Percentiles rank a stretch among this genome's conserved stretches.
These are phyloP conservation scores for Cladophialophora chaetospira DNA, from an alignment of 2,329 filamentous ascomycete species.

Conservation along the genomic window DNA sequence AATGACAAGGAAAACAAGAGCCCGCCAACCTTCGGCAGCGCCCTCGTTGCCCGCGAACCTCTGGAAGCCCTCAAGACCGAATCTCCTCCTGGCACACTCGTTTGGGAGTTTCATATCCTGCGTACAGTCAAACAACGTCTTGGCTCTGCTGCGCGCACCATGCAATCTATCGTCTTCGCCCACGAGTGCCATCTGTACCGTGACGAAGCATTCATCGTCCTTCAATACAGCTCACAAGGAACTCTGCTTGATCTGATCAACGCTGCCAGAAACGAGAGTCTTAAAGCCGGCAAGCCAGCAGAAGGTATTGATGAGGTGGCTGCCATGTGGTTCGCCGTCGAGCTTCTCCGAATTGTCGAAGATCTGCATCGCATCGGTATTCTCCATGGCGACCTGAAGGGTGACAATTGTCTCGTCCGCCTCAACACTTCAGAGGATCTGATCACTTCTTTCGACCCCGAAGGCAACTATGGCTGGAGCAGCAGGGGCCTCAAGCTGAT, in stretches of 20 bases:
- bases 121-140: slow-evolving; percentile 77
- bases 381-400: slow-evolving; percentile 91
- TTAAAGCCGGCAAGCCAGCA: slow-evolving; percentile 50
- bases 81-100: slow-evolving; percentile 65
- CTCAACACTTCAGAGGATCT: slow-evolving; percentile 52
- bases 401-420: slow-evolving; percentile 90
- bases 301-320: slow-evolving; percentile 77
- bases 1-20: slow-evolving; percentile 50
- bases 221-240: slow-evolving; percentile 85
- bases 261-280: slow-evolving; percentile 68
- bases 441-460: slow-evolving; percentile 68
- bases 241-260: slow-evolving; percentile 96
- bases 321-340: slow-evolving; percentile 93
- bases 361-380: slow-evolving; percentile 77
- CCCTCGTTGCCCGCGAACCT: slow-evolving; percentile 53
- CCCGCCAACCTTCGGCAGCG: slow-evolving; percentile 41
- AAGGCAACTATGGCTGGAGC: slow-evolving; percentile 76
- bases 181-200: slow-evolving; percentile 91
- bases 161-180: slow-evolving; percentile 76
- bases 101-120: slow-evolving; percentile 97
- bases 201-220: slow-evolving; percentile 85
- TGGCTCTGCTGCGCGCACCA: slow-evolving; percentile 63
- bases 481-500: slow-evolving; percentile 82
- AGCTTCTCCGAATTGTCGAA: slow-evolving; percentile 87
- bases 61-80: slow-evolving; percentile 96